Evolutionary conservation across 2,329 filamentous ascomycete species (phyloP), one percentile per base, ranked within the genome.

Genomic region (Calonectria multiphialidica): DNA sequence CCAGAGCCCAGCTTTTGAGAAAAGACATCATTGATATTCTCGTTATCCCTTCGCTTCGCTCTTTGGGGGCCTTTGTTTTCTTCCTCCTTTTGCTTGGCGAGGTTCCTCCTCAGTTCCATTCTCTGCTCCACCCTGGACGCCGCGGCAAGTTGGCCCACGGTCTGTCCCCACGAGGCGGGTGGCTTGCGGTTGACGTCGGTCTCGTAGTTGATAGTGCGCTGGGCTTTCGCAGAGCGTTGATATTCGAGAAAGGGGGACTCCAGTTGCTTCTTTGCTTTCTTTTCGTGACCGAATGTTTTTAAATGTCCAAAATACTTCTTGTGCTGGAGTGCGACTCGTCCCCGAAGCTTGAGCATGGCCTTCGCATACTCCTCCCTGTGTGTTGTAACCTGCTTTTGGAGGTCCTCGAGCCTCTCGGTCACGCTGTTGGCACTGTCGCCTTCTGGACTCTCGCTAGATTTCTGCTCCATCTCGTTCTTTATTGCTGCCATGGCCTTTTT

Each of bases 341-440:
- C 81, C n/a, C 81, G 80, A 6, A 83, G 61, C 23, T 75, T 74
- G 65, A 65, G 59, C 81, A 83, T 82, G 67, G 76, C 61, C 10
- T 61, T 67, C 50, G 78, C 71, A 62, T 81, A 82, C 3, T 73
- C 73, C 21, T 70, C 50, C 30, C 75, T 74, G 47, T 84, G 82
- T 33, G 77, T 77, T 9, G 75, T 44, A 21, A 71, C 77, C 53
- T 79, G 78, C 35, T 68, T 61, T 68, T 79, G 65, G 35, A 83
- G 71, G 5, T 77, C 76, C 25, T 78, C 65, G 16, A 81, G 50
- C 33, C 71, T 71, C 42, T 72, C 64, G 3, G 68, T 44, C 12
- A 77, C 64, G 3, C 69, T 73, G 21, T 57, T 8, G 28, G 71
- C 7, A 10, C 30, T 28, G 28, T 30, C 28, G n/a, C 15, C 45